A percentile compares a stretch with the other conserved stretches of the same genome.
Conservation (phyloP, 2,329 filamentous ascomycete genomes). For the Grosmannia clavigera region DNA sequence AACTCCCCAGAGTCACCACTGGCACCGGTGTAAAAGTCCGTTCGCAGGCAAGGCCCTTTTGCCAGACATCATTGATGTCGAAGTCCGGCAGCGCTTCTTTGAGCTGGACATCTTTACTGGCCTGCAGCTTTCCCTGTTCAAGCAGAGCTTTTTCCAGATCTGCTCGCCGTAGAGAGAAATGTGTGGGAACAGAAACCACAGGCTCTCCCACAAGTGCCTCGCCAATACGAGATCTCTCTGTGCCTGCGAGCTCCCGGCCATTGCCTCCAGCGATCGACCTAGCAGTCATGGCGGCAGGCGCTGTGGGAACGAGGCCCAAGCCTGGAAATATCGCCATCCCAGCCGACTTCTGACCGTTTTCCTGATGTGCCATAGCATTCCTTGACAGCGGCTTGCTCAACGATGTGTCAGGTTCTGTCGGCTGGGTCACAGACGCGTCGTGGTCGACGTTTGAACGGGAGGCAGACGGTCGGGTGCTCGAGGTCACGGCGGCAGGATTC, state of each 20-base stretch:
- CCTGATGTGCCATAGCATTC: constrained; percentile 22
- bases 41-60: constrained; percentile 58
- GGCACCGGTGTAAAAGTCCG: constrained; percentile 49
- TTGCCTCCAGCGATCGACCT: background rate
- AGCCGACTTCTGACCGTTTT: constrained; percentile 24
- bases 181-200: constrained; percentile 69
- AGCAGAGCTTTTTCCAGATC: constrained; percentile 65
- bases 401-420: background rate
- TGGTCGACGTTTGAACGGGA: background rate
- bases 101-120: constrained; percentile 28
- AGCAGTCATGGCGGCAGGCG: background rate
- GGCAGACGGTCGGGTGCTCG: constrained; percentile 7
- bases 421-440: background rate
- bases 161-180: constrained; percentile 67
- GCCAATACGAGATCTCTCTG: background rate
- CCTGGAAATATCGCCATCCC: constrained; percentile 12
- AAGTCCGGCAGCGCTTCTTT: constrained; percentile 48
- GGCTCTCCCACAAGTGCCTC: constrained; percentile 65
- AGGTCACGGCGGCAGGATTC: constrained; percentile 1
- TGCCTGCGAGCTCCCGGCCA: background rate
- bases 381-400: constrained; percentile 4
- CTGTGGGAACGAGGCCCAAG: constrained; percentile 1
- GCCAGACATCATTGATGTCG: constrained; percentile 60
- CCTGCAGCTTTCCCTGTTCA: constrained; percentile 56
- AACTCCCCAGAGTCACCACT: background rate